A percentile compares a stretch with the other conserved stretches of the same genome.
phyloP scores from a whole-genome alignment of 257 asterid genomes.

The Leonotis leonurus region DNA sequence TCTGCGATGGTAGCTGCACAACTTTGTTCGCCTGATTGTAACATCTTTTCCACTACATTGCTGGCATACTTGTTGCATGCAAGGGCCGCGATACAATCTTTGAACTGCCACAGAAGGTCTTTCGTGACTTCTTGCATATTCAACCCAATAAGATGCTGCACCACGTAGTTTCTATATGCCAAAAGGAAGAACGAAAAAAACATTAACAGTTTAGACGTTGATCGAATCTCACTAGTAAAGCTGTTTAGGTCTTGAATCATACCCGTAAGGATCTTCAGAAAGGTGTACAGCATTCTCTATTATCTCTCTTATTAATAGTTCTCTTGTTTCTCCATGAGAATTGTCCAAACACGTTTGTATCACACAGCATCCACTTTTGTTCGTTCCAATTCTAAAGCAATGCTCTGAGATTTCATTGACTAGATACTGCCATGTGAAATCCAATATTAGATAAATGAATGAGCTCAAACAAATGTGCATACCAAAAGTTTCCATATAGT shows the following conservation, averaged over 20 bases:
- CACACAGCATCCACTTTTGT: constrained; percentile 73
- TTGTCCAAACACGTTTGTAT: constrained; percentile 51
- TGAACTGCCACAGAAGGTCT: constrained; percentile 33
- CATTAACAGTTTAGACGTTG: neutral
- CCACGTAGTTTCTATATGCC: constrained; percentile 90
- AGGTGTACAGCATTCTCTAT: constrained; percentile 39
- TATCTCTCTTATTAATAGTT: constrained; percentile 37
- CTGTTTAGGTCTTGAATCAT: constrained; percentile 1
- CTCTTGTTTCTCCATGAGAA: constrained; percentile 41
- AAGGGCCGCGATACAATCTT: constrained; percentile 39
- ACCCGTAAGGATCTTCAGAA: constrained; percentile 80
- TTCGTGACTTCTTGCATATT: constrained; percentile 34
- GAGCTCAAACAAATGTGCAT: neutral
- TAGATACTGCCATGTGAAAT: constrained; percentile 39
- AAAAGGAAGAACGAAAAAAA: constrained; percentile 1
- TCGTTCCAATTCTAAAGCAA: constrained; percentile 52
- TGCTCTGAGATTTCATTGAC: constrained; percentile 35
- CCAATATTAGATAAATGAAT: constrained; percentile 15
- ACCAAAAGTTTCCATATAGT: too few relatives aligned
- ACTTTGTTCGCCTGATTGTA: constrained; percentile 24
- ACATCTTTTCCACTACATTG: constrained; percentile 67
- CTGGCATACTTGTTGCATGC: constrained; percentile 70
- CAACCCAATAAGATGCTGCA: constrained; percentile 59
- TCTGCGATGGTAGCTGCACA: constrained; percentile 33
- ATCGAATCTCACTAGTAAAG: neutral